These are phyloP conservation scores for Pterulicium gracile DNA, from an alignment of 1,284 basidiomycete genomes.

Conservation along the genomic window DNA sequence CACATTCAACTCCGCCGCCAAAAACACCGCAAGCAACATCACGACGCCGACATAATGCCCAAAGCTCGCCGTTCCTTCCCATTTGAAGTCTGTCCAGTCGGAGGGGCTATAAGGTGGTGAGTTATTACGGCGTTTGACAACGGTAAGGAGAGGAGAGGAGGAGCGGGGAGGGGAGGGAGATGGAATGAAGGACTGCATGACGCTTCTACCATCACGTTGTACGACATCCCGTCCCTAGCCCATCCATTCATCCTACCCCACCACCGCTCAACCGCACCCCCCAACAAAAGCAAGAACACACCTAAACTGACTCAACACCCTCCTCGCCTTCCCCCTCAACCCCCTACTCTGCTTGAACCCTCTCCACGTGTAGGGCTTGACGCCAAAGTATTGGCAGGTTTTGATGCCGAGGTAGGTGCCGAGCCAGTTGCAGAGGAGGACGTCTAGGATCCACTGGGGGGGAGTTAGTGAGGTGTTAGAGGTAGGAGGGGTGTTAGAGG, in stretches of 20 bases:
- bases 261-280: no score
- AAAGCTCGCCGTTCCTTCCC: slow-evolving; percentile 74
- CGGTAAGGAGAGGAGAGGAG: no score
- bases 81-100: slow-evolving; percentile 82
- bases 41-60: slow-evolving; percentile 68
- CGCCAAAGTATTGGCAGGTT: slow-evolving; percentile 75
- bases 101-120: no score
- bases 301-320: slow-evolving; percentile 75
- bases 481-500: neutral
- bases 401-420: slow-evolving; percentile 81
- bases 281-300: no score
- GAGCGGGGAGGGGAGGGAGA: no score
- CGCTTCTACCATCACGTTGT: no score
- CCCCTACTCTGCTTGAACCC: slow-evolving; percentile 70
- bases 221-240: no score
- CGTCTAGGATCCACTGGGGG: slow-evolving; percentile 71
- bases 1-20: slow-evolving; percentile 74
- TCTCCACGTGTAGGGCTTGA: slow-evolving; percentile 81
- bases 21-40: slow-evolving; percentile 64
- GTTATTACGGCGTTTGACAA: no score
- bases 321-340: slow-evolving; percentile 62
- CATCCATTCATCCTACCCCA: no score
- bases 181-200: no score
- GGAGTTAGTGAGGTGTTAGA: slow-evolving; percentile 11
- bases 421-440: slow-evolving; percentile 77